Conservation (phyloP, 176 grass and related monocot genomes). For the Ampelocalamus luodianensis region DNA sequence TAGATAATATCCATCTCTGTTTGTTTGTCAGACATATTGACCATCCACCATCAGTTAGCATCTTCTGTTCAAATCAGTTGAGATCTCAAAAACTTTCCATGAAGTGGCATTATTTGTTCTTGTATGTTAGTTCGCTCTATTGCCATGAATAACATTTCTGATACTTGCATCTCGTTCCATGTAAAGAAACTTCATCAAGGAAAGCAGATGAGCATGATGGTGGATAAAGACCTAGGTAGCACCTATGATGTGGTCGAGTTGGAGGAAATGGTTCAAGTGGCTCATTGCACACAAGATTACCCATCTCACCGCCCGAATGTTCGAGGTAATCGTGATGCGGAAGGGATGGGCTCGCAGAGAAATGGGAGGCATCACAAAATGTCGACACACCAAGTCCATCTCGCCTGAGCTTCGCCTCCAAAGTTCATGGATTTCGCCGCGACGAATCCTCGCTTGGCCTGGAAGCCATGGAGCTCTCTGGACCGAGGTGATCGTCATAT, state of each 20-base stretch:
- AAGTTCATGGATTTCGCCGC: slow-evolving; percentile 70
- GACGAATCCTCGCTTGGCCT: slow-evolving; percentile 84
- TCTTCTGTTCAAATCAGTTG: not conserved
- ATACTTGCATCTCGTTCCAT: slow-evolving; percentile 42
- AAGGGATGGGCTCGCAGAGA: slow-evolving; percentile 92
- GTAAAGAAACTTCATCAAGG: slow-evolving; percentile 95
- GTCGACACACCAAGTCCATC: slow-evolving; percentile 59
- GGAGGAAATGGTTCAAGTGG: slow-evolving; percentile 93
- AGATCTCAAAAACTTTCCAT: not conserved
- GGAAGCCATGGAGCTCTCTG: slow-evolving; percentile 94
- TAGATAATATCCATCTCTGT: not conserved
- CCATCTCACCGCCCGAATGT: slow-evolving; percentile 93
- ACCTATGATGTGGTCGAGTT: slow-evolving; percentile 78
- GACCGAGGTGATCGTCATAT: slow-evolving; percentile 59
- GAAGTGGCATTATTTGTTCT: not conserved
- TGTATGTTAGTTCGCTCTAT: not conserved
- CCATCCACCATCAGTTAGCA: not conserved
- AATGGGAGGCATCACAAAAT: slow-evolving; percentile 91
- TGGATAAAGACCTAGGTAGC: slow-evolving; percentile 78
- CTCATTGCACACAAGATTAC: slow-evolving; percentile 86
- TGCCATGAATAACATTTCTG: not conserved
- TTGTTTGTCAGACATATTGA: not conserved
- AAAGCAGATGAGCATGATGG: slow-evolving; percentile 80
- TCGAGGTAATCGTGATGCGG: slow-evolving; percentile 91
- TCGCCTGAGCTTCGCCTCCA: slow-evolving; percentile 63